phyloP scores from a whole-genome alignment of 2,329 filamentous ascomycete genomes.

The Hypoxylon sp. region DNA sequence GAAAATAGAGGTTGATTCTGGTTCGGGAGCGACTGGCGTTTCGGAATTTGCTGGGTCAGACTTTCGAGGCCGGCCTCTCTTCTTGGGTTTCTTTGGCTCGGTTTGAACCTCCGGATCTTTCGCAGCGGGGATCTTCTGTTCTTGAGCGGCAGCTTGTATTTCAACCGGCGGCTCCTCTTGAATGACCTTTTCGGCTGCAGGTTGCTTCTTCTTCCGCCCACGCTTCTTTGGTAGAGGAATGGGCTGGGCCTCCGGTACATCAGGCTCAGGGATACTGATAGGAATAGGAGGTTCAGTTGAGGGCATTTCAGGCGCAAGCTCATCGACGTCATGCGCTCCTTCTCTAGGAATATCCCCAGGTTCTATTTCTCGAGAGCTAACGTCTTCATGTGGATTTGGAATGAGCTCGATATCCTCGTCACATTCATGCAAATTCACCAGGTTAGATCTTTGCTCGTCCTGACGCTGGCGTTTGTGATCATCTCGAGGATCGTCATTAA shows the following conservation, averaged over 20 bases:
- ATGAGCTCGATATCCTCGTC: constrained; percentile 32
- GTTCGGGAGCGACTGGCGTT: constrained; percentile 5
- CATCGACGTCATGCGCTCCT: constrained; percentile 5
- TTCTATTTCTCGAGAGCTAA: background rate
- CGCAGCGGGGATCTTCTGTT: constrained; percentile 2
- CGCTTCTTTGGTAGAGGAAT: constrained; percentile 50
- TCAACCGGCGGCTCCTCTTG: constrained; percentile 24
- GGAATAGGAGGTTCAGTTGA: constrained; percentile 19
- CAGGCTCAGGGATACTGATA: constrained; percentile 8
- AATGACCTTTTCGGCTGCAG: constrained; percentile 21
- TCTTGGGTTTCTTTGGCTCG: constrained; percentile 50
- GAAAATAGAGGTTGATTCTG: background rate
- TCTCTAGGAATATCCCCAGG: constrained; percentile 10
- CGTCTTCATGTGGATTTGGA: constrained; percentile 24
- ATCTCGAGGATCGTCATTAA: constrained; percentile 34
- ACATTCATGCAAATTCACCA: constrained; percentile 23
- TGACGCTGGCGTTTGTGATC: constrained; percentile 43
- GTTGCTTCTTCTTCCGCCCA: constrained; percentile 54
- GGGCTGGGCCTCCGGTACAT: constrained; percentile 31
- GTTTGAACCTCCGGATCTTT: constrained; percentile 35
- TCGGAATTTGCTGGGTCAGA: constrained; percentile 45
- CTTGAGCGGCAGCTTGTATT: constrained; percentile 8
- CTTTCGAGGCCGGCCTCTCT: constrained; percentile 53
- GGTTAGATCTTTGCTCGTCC: constrained; percentile 41
- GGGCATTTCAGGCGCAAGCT: constrained; percentile 26